phyloP scores from a whole-genome alignment of 768 basidiomycete species.

The Collybia sordida region DNA sequence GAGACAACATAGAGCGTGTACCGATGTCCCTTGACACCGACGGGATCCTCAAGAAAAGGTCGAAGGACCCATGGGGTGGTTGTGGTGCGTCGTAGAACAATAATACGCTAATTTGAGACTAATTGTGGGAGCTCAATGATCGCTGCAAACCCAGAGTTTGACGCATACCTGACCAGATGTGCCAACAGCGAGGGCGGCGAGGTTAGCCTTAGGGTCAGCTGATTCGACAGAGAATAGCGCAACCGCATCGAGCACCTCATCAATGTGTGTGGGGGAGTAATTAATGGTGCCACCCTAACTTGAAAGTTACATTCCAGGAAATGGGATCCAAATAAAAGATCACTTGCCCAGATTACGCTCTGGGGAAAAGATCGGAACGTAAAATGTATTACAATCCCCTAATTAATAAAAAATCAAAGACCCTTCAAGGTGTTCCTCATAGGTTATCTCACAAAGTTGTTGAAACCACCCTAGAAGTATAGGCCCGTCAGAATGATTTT shows the following conservation, averaged over 20 bases:
- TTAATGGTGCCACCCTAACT: slow-evolving; percentile 50
- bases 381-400: slow-evolving; percentile 63
- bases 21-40: slow-evolving; percentile 32
- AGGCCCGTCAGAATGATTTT: neutral
- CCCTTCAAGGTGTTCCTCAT: neutral
- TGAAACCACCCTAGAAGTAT: slow-evolving; percentile 50
- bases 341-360: slow-evolving; percentile 57
- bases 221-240: slow-evolving; percentile 37
- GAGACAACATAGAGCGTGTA: slow-evolving; percentile 38
- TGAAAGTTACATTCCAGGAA: neutral
- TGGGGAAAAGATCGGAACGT: slow-evolving; percentile 55
- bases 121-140: neutral
- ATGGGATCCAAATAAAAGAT: neutral
- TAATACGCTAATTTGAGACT: neutral
- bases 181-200: slow-evolving; percentile 47
- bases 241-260: slow-evolving; percentile 32
- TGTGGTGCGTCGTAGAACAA: slow-evolving; percentile 62
- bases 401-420: neutral
- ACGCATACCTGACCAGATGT: slow-evolving; percentile 31
- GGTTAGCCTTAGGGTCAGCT: slow-evolving; percentile 49
- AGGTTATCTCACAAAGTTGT: slow-evolving; percentile 46
- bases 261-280: slow-evolving; percentile 20
- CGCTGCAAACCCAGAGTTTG: neutral
- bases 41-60: slow-evolving; percentile 48
- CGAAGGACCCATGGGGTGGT: slow-evolving; percentile 48